Evolutionary conservation across 108 stramenopile species (phyloP).

Genomic region (Hondaea fermentalgiana): DNA sequence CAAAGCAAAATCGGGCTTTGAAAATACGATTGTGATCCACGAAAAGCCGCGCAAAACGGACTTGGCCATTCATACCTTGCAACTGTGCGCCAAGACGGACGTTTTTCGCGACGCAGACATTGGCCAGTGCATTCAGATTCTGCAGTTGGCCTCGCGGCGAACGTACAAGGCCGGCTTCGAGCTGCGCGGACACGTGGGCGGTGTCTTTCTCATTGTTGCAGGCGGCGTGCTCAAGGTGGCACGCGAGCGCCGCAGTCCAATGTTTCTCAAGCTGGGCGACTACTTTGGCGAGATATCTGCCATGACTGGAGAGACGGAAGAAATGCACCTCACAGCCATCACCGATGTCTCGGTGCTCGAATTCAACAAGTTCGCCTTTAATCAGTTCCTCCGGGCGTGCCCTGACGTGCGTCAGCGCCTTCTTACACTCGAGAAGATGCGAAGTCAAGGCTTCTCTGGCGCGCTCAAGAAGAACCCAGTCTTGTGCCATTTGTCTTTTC

Average conservation of each 20-base stretch:
- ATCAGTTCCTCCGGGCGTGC: background rate
- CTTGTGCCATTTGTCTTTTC: background rate
- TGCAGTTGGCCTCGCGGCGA: background rate
- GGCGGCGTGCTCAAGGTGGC: conserved; percentile 4
- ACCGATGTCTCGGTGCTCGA: background rate
- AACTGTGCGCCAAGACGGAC: background rate
- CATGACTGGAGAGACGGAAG: background rate
- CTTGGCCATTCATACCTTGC: background rate
- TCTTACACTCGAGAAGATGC: background rate
- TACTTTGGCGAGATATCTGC: conserved; percentile 14
- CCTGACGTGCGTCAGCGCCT: background rate
- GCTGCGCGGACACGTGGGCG: background rate
- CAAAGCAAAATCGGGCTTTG: background rate
- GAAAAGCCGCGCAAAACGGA: background rate
- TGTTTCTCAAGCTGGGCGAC: background rate
- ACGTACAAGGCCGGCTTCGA: background rate
- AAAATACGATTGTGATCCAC: conserved; percentile 9
- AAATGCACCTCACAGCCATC: background rate
- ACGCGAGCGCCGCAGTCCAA: background rate
- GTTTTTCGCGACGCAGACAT: conserved; percentile 9
- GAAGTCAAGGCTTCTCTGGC: background rate
- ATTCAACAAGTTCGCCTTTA: conserved; percentile 3
- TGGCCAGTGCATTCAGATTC: background rate
- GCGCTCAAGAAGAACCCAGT: conserved; percentile 6
- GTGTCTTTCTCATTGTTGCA: background rate